Conservation (phyloP, 768 basidiomycete species). For the Auriscalpium vulgare region DNA sequence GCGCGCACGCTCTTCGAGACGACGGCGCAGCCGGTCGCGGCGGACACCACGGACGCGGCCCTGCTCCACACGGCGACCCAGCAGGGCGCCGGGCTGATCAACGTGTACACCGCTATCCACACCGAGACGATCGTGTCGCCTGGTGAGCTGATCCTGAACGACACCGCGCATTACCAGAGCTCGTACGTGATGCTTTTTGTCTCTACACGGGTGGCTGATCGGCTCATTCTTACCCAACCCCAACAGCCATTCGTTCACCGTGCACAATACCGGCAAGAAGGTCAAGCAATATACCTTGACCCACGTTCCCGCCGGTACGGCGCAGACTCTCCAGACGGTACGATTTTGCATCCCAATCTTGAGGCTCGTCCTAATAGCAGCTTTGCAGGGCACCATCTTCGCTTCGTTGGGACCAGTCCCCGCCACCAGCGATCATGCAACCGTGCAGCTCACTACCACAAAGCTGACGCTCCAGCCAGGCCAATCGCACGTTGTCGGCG, state of each 20-base stretch:
- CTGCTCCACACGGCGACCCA: conserved; percentile 44
- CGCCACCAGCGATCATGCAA: too few species aligned
- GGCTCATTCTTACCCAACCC: too few species aligned
- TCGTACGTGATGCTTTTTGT: conserved; percentile 25
- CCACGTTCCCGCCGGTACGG: conserved; percentile 53
- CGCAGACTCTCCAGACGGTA: conserved; percentile 7
- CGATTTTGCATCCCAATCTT: too few species aligned
- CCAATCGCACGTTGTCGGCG: too few species aligned
- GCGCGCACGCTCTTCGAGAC: background rate
- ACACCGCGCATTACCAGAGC: conserved; percentile 46
- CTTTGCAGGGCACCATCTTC: too few species aligned
- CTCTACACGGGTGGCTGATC: background rate
- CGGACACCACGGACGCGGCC: conserved; percentile 34
- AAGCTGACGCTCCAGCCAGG: too few species aligned
- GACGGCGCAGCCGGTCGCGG: background rate
- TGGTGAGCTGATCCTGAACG: conserved; percentile 53
- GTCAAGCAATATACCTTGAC: conserved; percentile 37
- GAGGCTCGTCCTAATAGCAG: too few species aligned
- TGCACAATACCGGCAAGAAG: conserved; percentile 42
- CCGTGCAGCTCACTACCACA: too few species aligned
- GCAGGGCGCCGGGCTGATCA: conserved; percentile 41
- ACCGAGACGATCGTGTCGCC: conserved; percentile 45
- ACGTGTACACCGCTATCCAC: conserved; percentile 51
- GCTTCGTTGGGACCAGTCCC: too few species aligned
- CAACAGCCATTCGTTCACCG: conserved; percentile 38